Evolutionary conservation across 2,329 filamentous ascomycete species (phyloP), one percentile per base, ranked within the genome.

Genomic region (Ambrosiella beaveri): DNA sequence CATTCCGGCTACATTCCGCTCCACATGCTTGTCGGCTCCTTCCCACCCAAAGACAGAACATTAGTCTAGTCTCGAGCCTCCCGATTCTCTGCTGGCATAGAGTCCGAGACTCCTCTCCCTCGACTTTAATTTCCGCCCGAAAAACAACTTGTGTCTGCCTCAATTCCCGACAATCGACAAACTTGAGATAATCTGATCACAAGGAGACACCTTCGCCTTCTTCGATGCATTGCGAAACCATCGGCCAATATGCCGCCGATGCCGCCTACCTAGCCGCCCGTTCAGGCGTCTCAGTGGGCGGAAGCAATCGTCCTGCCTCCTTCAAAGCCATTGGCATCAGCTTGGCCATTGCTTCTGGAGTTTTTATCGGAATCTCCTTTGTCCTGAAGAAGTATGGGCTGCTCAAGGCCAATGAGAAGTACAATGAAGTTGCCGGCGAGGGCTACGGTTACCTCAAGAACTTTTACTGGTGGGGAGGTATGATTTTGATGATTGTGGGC

Each of bases 391-490:
- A 98, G 73, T 77, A 87, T 61, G 93, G 93, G 3, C 72, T 98
- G 64, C 76, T 98, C 62, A 89, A 82, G 68, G 91, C 93, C 55
- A 98, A 97, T 70, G 82, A 87, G 65, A 97, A 97, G 70, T 97
- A 97, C 74, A 86, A 95, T 62, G 89, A 97, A 71, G 88, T 87
- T 63, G 90, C 93, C 0, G 93, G 93, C 61, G 91, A 97, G 70
- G 93, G 93, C 59, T 97, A 97, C 69, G 90, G 91, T 62, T 98
- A 97, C 69, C 80, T 98, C 65, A 95, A 95, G 73, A 97, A 97
- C 66, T 75, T 75, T 17, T 95, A 80, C 74, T 98, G 93, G 93
- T 98, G 93, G 93, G 70, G 74, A 1, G 93, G 93, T 64, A 97
- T 98, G 93, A 89, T 75, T 0, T 77, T 97, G 60, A 97, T 98